These are phyloP conservation scores for Melanopsichium pennsylvanicum DNA, from an alignment of 1,284 basidiomycete genomes.

Conservation along the genomic window DNA sequence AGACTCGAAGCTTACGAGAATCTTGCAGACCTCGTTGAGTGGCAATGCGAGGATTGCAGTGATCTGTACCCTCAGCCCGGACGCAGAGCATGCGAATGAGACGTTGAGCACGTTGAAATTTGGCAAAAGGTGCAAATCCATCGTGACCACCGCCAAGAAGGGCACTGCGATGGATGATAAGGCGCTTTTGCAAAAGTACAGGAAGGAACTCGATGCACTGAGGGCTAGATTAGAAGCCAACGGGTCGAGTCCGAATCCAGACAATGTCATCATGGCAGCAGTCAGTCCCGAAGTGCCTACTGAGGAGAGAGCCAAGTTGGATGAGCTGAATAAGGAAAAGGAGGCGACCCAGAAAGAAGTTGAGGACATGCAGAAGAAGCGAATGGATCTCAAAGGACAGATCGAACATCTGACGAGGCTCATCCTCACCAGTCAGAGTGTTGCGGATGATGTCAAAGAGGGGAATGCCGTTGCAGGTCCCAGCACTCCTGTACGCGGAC, in stretches of 20 bases:
- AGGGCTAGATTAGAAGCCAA: conserved; percentile 49
- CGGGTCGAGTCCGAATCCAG: neutral
- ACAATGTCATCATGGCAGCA: conserved; percentile 3
- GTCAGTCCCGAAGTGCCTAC: conserved; percentile 5
- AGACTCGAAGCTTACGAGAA: conserved; percentile 70
- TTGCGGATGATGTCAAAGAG: conserved; percentile 27
- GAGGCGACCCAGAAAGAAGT: conserved; percentile 49
- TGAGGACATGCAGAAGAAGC: conserved; percentile 50
- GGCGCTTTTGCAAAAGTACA: conserved; percentile 60
- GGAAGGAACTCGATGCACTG: conserved; percentile 57
- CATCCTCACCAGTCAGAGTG: conserved; percentile 57
- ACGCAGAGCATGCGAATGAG: conserved; percentile 69
- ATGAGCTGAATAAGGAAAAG: conserved; percentile 44
- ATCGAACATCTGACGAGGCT: conserved; percentile 61
- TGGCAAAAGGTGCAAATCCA: conserved; percentile 70
- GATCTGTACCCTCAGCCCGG: conserved; percentile 70
- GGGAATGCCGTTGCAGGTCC: conserved; percentile 11
- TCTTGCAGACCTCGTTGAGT: conserved; percentile 71
- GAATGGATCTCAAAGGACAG: conserved; percentile 49
- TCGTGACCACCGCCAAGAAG: conserved; percentile 70
- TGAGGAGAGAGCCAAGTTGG: conserved; percentile 29
- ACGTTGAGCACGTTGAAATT: conserved; percentile 72
- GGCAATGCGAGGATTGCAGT: conserved; percentile 71
- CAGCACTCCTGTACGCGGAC: conserved; percentile 15
- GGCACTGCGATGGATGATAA: conserved; percentile 68